Evolutionary conservation across 495 filamentous ascomycete species (phyloP), one percentile per base, ranked within the genome.

Genomic region (Lineolata rhizophorae): DNA sequence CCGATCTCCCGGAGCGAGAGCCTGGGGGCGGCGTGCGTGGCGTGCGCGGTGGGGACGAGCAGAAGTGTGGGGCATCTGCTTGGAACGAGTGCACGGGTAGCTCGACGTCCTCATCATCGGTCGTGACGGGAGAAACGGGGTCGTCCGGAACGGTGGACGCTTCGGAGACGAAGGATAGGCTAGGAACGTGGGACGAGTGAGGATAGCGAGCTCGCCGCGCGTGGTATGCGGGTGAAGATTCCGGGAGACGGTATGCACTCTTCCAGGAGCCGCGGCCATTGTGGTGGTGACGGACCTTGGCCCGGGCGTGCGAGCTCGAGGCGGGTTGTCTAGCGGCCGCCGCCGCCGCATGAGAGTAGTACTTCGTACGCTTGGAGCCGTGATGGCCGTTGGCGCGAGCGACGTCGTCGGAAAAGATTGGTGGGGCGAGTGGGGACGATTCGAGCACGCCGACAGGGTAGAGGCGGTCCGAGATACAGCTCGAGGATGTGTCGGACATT

Each of bases 401-500:
- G 43, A 76, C 49, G 30, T 69, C 65, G 35, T 76, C 73, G 12
- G 75, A 77, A 50, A 75, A 76, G 33, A 75, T 53, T n/a, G 65
- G 67, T 2, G 57, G 67, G 28, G 68, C 72, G 43, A 69, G 62
- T 29, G 65, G 73, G 31, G 66, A 76, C 43, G 67, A 75, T 55
- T 62, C 64, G 37, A 68, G 57, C 19, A 55, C 53, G 31, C 57
- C 48, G 22, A 51, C 44, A 56, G 58, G 46, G 59, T 69, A 29
- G 60, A 65, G 35, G 29, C 66, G 67, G 20, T 56, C 55, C 9
- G 60, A 60, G 29, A 70, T 66, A n/a, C n/a, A n/a, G 55, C 69
- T 76, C 28, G 81, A 85, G 1, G 81, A 85, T 2, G 77, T 76
- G 52, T 84, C 78, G 44, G 80, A 91, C 21, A 71, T 48, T 29